Evolutionary conservation across 805 yeast species (phyloP).

Genomic region (Wickerhamiella lipophila): DNA sequence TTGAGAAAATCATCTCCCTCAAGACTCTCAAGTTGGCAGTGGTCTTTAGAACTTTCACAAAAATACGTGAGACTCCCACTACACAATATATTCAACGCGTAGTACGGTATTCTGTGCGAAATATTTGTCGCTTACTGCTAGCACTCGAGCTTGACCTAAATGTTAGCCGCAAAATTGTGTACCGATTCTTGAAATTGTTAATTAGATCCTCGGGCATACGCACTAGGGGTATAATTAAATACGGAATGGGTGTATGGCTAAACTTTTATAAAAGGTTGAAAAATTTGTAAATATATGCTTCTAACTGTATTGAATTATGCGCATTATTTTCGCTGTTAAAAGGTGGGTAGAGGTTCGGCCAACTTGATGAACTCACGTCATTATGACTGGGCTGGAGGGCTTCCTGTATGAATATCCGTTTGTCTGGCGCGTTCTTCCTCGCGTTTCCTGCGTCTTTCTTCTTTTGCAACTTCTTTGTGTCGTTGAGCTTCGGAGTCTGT

Average conservation of each 20-base stretch:
- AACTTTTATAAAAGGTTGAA: neutral
- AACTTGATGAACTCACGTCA: too few relatives aligned
- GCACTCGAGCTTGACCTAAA: neutral
- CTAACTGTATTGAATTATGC: neutral
- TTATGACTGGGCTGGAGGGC: neutral
- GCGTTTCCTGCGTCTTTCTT: slow-evolving; percentile 15
- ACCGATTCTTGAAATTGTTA: neutral
- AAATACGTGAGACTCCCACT: neutral
- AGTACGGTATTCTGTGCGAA: neutral
- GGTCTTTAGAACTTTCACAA: neutral
- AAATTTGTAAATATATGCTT: neutral
- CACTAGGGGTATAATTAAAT: neutral
- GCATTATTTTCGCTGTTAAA: too few relatives aligned
- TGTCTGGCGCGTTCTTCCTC: neutral
- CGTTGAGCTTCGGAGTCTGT: slow-evolving; percentile 23
- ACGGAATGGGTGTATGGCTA: neutral
- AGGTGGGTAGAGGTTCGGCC: too few relatives aligned
- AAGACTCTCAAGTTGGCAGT: neutral
- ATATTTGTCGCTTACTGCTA: neutral
- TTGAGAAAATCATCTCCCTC: neutral
- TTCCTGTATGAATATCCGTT: neutral
- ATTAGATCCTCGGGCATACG: neutral
- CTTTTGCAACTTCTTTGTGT: slow-evolving; percentile 16
- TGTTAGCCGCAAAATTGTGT: neutral
- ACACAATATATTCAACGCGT: neutral